phyloP scores from a whole-genome alignment of 1,284 basidiomycete species.

The Trametes polyzona region DNA sequence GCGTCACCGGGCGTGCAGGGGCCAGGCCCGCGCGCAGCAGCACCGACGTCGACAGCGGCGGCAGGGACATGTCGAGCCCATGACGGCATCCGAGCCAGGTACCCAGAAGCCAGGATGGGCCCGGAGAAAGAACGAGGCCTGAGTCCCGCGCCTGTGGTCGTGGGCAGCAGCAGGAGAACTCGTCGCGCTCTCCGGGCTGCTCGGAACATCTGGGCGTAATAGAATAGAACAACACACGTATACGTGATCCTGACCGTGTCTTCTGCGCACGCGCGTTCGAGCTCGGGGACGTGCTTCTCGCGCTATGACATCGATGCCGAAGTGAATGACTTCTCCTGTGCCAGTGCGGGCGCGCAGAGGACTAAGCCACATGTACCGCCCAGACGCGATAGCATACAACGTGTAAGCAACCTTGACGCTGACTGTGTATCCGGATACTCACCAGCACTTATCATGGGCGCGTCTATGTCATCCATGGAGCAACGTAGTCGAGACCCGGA shows the following conservation, averaged over 20 bases:
- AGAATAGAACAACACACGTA: no score
- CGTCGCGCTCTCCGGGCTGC: slow-evolving; percentile 8
- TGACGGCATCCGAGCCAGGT: slow-evolving; percentile 3
- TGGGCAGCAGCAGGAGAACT: neutral
- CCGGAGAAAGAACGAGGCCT: neutral
- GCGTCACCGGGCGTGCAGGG: no score
- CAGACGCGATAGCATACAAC: no score
- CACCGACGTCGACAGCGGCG: neutral
- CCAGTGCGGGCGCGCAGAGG: no score
- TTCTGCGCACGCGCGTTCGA: neutral
- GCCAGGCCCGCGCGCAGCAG: neutral
- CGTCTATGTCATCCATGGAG: neutral
- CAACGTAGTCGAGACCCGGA: no score
- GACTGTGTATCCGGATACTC: neutral
- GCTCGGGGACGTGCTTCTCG: neutral
- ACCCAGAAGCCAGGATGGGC: neutral
- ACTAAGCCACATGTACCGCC: no score
- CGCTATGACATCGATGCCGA: neutral
- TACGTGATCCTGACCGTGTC: slow-evolving; percentile 3
- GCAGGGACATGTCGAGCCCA: neutral
- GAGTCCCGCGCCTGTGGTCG: neutral
- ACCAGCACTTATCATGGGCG: neutral
- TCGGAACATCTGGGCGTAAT: slow-evolving; percentile 10
- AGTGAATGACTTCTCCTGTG: no score
- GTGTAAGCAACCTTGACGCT: neutral